Base-by-base conservation (phyloP, 257 asterid genomes). In the Pogostemon cablin region DNA sequence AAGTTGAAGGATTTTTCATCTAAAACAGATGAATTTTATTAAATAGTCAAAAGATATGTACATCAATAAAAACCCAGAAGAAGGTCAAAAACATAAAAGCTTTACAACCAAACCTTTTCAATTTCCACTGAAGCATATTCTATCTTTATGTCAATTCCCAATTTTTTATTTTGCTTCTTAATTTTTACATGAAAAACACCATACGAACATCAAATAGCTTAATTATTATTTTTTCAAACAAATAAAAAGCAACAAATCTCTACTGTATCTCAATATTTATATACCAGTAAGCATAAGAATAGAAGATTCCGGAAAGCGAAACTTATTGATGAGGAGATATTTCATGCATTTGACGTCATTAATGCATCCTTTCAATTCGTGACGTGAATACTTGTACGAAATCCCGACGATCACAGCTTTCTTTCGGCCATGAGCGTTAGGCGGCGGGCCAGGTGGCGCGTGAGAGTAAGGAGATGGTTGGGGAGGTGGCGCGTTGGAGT, bases 341-440 rank as follows among this genome's bases (percentile, higher is more conserved):
- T 78, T 85, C 97, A 91, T 93, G 70, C 97, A 93, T 82, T 89
- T 93, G n/a, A 96, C 97, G 77, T 93, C 99, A 60, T 93, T 93
- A 9, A 93, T 82, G 78, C 97, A 91, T 32, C 97, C 99, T 67
- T 89, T 93, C 81, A 93, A 89, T 86, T 93, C 96, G 78, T 89
- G 90, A 63, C 93, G 81, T 10, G 99, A 87, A 80, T 62, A 81
- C 68, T 63, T 80, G 71, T 93, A 93, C 72, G 97, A 85, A 59
- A 93, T 83, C 9, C 99, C 99, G 65, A 91, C 88, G 80, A 93
- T 93, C 84, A 93, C 96, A 1, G 97, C 99, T 74, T 82, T 93
- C 73, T 87, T 93, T 6, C 91, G 82, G 75, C 99, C 99, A 70
- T 89, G 93, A 35, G 86, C 71, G 64, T 83, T 91, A 9, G 95